Conservation (phyloP, 2,329 filamentous ascomycete genomes). For the Pleoardoris graminearum region DNA sequence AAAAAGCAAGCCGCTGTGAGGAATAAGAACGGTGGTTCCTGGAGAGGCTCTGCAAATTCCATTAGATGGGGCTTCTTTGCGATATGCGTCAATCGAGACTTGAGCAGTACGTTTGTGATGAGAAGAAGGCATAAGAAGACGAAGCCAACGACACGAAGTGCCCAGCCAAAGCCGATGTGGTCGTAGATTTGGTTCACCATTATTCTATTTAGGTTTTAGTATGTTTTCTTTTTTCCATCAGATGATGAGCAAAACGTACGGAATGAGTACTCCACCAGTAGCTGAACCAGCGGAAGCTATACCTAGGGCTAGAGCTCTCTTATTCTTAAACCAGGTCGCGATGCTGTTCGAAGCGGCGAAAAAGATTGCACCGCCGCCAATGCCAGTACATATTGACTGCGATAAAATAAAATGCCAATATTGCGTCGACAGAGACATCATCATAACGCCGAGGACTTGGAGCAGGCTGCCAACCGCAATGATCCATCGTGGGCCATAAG, state of each 20-base stretch:
- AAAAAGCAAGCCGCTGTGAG: not conserved
- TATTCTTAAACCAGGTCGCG: not conserved
- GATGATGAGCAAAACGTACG: no score
- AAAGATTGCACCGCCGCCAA: not conserved
- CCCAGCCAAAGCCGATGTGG: not conserved
- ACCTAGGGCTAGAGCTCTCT: not conserved
- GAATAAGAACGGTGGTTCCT: not conserved
- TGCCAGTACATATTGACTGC: not conserved
- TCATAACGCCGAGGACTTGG: constrained; percentile 1
- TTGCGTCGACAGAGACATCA: not conserved
- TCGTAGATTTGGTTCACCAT: constrained; percentile 2
- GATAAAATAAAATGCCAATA: constrained; percentile 1
- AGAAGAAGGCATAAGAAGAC: not conserved
- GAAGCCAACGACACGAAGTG: constrained; percentile 1
- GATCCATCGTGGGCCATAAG: not conserved
- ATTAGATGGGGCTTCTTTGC: not conserved
- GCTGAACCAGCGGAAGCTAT: not conserved
- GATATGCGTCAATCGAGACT: not conserved
- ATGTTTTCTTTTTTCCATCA: no score
- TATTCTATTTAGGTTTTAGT: not conserved
- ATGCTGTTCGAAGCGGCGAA: not conserved
- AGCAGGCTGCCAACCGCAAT: not conserved
- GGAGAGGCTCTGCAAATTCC: not conserved
- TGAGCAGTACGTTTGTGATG: not conserved
- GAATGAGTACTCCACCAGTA: not conserved